Percentiles rank a stretch among this genome's conserved stretches.
These are phyloP conservation scores for Arabis alpina DNA, from an alignment of 345 rosid genomes.

Conservation along the genomic window DNA sequence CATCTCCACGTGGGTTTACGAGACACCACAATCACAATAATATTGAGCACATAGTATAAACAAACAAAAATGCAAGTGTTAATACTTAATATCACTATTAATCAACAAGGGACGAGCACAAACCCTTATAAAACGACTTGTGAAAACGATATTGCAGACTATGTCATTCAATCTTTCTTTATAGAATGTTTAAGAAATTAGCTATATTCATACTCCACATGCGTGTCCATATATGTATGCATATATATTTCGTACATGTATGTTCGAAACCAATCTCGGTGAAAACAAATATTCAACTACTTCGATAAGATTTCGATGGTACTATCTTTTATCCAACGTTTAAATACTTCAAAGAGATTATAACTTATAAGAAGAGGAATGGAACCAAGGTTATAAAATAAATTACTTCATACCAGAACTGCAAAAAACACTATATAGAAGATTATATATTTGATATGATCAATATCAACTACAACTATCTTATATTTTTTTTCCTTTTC, in stretches of 20 bases:
- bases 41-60: no score
- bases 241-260: not conserved
- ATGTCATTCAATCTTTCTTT: not conserved
- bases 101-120: conserved; percentile 1
- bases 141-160: not conserved
- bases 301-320: conserved; percentile 7
- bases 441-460: conserved; percentile 18
- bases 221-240: not conserved
- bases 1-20: conserved; percentile 32
- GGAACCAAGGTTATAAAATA: not conserved
- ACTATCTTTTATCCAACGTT: not conserved
- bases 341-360: not conserved
- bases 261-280: not conserved
- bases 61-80: not conserved
- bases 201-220: not conserved
- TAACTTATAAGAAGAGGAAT: not conserved
- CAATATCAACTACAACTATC: conserved; percentile 9
- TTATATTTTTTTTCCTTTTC: conserved; percentile 2
- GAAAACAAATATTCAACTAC: not conserved
- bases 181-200: not conserved
- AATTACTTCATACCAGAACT: conserved; percentile 5
- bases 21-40: not conserved
- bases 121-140: not conserved
- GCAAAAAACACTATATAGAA: not conserved
- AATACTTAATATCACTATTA: not conserved